Conservation (phyloP, 2,329 filamentous ascomycete species). For the Sporothrix globosa region DNA sequence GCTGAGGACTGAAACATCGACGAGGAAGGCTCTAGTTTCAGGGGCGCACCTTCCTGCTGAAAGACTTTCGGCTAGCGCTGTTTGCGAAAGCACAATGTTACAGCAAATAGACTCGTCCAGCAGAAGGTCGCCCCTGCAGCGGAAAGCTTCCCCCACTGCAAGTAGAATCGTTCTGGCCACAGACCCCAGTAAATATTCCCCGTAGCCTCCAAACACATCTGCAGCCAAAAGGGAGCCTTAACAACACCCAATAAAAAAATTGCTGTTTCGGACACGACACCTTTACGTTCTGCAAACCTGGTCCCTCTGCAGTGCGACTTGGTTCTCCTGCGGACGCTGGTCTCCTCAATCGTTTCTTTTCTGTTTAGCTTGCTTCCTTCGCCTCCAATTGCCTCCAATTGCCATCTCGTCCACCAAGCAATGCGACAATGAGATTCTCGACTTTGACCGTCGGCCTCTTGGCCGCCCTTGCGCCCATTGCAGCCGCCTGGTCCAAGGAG, state of each 20-base stretch:
- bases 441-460: slow-evolving; percentile 70
- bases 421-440: slow-evolving; percentile 71
- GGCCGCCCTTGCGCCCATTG: slow-evolving; percentile 67
- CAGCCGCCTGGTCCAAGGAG: slow-evolving; percentile 83
- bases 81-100: slow-evolving; percentile 10
- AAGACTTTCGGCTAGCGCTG: neutral
- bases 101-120: neutral
- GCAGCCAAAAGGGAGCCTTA: neutral
- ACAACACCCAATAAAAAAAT: slow-evolving; percentile 16
- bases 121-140: slow-evolving; percentile 8
- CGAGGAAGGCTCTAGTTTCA: slow-evolving; percentile 23
- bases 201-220: neutral
- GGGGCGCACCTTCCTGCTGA: slow-evolving; percentile 7
- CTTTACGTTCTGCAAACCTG: slow-evolving; percentile 20
- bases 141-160: slow-evolving; percentile 18
- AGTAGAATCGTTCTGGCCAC: slow-evolving; percentile 14
- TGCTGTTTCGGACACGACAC: slow-evolving; percentile 31
- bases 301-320: neutral
- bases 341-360: neutral
- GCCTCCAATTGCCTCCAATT: neutral
- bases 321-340: neutral
- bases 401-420: slow-evolving; percentile 43
- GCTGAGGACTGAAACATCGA: neutral
- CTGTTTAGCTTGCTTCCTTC: neutral
- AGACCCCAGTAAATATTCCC: neutral